A percentile compares a stretch with the other conserved stretches of the same genome.
Conservation (phyloP, 2,329 filamentous ascomycete species). For the Curvularia sp. region DNA sequence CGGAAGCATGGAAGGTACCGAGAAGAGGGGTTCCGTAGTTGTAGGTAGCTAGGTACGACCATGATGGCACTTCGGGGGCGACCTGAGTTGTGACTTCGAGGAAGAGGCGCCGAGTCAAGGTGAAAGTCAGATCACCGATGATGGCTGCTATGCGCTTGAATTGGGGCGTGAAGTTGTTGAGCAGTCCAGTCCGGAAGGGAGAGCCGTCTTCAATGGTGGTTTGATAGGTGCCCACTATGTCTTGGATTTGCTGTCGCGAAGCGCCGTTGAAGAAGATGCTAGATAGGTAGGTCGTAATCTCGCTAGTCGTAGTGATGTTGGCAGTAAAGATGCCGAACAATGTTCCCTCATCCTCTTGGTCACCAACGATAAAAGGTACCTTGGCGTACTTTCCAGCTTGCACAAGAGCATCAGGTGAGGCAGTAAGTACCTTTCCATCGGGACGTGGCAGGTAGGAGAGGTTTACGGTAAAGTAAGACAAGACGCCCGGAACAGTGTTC, state of each 20-base stretch:
- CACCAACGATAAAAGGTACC: slow-evolving; percentile 71
- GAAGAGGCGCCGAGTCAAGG: slow-evolving; percentile 70
- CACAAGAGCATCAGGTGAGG: slow-evolving; percentile 68
- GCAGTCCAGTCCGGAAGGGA: slow-evolving; percentile 71
- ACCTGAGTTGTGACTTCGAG: slow-evolving; percentile 57
- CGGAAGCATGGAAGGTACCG: slow-evolving; percentile 77
- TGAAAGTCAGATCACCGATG: slow-evolving; percentile 78
- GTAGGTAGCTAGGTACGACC: slow-evolving; percentile 79
- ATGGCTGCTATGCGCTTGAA: slow-evolving; percentile 80
- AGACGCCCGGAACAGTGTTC: slow-evolving; percentile 72
- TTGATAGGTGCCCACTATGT: slow-evolving; percentile 69
- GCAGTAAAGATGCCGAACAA: slow-evolving; percentile 73
- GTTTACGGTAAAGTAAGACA: slow-evolving; percentile 72
- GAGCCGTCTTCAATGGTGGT: slow-evolving; percentile 65
- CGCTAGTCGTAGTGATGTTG: slow-evolving; percentile 68
- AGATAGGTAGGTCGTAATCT: slow-evolving; percentile 68
- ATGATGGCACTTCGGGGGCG: slow-evolving; percentile 67
- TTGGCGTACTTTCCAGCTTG: slow-evolving; percentile 62
- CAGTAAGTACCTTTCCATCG: slow-evolving; percentile 67
- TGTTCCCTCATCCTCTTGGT: slow-evolving; percentile 83
- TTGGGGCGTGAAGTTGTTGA: slow-evolving; percentile 77
- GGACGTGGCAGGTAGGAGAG: slow-evolving; percentile 78
- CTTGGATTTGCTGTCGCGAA: slow-evolving; percentile 58
- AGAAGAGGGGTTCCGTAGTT: slow-evolving; percentile 73
- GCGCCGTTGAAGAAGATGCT: slow-evolving; percentile 68